Evolutionary conservation across 2,329 filamentous ascomycete genomes (phyloP).

Genomic region (Septoria petroselini): DNA sequence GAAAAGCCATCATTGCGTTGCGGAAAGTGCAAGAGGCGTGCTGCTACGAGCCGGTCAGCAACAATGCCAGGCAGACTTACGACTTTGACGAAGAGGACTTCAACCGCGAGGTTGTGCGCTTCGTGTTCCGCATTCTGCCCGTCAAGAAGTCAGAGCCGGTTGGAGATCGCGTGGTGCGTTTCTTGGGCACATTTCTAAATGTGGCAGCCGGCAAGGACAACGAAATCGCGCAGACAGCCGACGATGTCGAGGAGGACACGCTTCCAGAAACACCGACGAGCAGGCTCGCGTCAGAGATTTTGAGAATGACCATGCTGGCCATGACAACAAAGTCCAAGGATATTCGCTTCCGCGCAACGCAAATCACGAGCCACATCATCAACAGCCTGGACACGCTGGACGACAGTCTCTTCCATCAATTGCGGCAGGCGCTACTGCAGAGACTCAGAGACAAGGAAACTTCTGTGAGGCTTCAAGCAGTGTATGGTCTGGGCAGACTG

Average conservation of each 20-base stretch:
- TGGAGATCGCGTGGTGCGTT: conserved; percentile 80
- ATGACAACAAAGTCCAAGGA: conserved; percentile 86
- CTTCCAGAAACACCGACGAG: conserved; percentile 81
- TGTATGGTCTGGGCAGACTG: conserved; percentile 81
- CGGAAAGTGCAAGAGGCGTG: conserved; percentile 89
- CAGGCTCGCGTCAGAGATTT: conserved; percentile 70
- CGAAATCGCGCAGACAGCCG: conserved; percentile 44
- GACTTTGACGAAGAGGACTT: conserved; percentile 84
- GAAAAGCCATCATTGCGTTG: conserved; percentile 82
- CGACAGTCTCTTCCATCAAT: conserved; percentile 80
- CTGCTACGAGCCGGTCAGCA: conserved; percentile 53
- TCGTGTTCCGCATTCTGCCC: conserved; percentile 74
- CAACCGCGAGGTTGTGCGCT: conserved; percentile 79
- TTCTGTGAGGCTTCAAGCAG: conserved; percentile 86
- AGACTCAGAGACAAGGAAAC: conserved; percentile 91
- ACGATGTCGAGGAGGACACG: conserved; percentile 58
- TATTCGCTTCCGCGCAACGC: conserved; percentile 83
- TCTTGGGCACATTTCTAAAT: conserved; percentile 81
- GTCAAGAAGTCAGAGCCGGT: conserved; percentile 90
- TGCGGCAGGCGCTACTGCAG: conserved; percentile 75
- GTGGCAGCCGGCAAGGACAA: conserved; percentile 61
- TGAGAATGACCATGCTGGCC: conserved; percentile 71
- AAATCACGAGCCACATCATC: conserved; percentile 85
- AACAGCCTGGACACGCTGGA: conserved; percentile 91
- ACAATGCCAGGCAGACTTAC: conserved; percentile 53